A percentile compares a stretch with the other conserved stretches of the same genome.
phyloP scores from a whole-genome alignment of 805 yeast genomes.

The Saccharomycopsis javanensis region DNA sequence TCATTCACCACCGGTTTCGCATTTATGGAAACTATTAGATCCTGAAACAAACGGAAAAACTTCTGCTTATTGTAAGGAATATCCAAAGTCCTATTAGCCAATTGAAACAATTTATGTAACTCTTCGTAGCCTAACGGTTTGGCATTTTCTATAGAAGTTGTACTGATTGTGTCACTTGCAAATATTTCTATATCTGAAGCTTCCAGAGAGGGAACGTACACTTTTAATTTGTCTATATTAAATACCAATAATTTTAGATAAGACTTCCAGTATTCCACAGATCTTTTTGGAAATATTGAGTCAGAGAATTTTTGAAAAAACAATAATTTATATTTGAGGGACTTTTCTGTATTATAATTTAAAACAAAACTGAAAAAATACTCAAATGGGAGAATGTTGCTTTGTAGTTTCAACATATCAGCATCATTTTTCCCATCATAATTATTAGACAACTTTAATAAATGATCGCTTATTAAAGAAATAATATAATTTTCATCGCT shows the following conservation, averaged over 20 bases:
- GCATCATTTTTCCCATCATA: not conserved
- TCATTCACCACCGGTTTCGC: not conserved
- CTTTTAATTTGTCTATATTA: constrained; percentile 3
- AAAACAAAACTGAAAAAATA: constrained; percentile 30
- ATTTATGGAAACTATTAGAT: not conserved
- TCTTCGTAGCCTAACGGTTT: not conserved
- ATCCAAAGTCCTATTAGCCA: not conserved
- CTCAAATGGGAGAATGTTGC: constrained; percentile 9
- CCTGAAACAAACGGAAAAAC: not conserved
- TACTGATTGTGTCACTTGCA: not conserved
- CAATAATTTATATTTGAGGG: constrained; percentile 28
- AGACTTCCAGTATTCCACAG: constrained; percentile 19
- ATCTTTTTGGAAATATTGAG: constrained; percentile 19
- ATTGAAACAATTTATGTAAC: not conserved
- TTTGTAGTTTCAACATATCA: not conserved
- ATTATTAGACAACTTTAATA: not conserved
- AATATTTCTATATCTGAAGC: not conserved
- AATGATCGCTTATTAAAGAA: constrained; percentile 4
- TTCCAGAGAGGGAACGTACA: not conserved
- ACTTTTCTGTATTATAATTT: constrained; percentile 27
- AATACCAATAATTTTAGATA: constrained; percentile 12
- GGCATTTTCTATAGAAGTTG: not conserved
- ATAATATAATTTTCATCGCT: constrained; percentile 5
- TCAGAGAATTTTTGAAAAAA: constrained; percentile 25
- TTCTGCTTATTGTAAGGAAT: not conserved